Evolutionary conservation across 352 stramenopile species (phyloP), one percentile per base, ranked within the genome.

Genomic region (Discostella stelligera): DNA sequence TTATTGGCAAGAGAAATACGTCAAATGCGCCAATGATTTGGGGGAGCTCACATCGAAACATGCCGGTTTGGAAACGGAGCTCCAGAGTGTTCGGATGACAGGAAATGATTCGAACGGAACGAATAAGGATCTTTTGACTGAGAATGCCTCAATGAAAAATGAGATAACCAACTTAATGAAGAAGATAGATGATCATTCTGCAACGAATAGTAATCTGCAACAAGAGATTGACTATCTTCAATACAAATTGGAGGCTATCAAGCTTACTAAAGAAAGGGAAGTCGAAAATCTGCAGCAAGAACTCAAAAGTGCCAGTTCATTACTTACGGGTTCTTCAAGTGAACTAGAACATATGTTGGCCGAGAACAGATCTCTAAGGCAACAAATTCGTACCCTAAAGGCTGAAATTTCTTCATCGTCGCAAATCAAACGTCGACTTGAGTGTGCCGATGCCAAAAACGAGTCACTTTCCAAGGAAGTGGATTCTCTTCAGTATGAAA

Each of bases 311-410:
- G 37, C 11, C 37, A 44, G 37, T 44, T 44, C 37, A 44, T 44
- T 14, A 44, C 37, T 44, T 8, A 44, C 13, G 4, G 37, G 37
- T 13, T 10, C 37, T 44, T 44, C 37, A 44, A 44, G 37, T 44
- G 60, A 56, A 44, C 55, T 13, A 44, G 53, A 61, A 41, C 4
- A 48, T 46, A 20, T 66, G 39, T 10, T 54, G 25, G 44, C 58
- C 10, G 58, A 66, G 32, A 66, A 27, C n/a, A 30, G 9, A 16
- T 39, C 58, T 3, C 18, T 60, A 16, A 60, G n/a, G 52, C 5
- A 60, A 16, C 20, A n/a, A 18, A 41, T 18, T 25, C 21, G 18
- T 0, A 39, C 21, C 20, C 50, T 58, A 23, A 27, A 23, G 5
- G 18, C 50, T 27, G 50, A 16, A 6, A 27, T 23, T 30, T 32